Base-by-base conservation (phyloP, 2,329 filamentous ascomycete species). In the Pyricularia pennisetigena region DNA sequence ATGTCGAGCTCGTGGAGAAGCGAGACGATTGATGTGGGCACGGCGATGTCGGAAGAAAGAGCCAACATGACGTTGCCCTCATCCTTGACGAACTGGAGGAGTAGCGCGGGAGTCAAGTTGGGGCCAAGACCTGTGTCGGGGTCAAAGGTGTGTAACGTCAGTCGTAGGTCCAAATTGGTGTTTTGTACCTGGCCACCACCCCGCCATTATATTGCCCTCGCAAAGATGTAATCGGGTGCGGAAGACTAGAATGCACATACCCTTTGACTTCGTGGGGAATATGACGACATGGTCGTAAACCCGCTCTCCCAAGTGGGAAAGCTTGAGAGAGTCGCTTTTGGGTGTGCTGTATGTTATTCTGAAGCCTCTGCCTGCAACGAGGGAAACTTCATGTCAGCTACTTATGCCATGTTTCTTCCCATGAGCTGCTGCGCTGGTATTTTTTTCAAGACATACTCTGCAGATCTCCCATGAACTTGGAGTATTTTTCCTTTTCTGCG, bases 261-360 rank as follows among this genome's bases (percentile, higher is more conserved):
- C 94, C 86, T 99, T 99, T 35, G 92, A 88, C 80, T 94, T 97
- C 70, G 90, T 88, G 67, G 95, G 95, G 71, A 98, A 87, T 73
- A 99, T 85, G 71, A 98, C 79, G 72, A 98, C 82, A 80, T 99
- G 94, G 80, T 98, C 94, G 80, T 94, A 98, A 71, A 87, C 88
- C 78, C 91, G 88, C 81, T 95, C 92, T 76, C 94, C 95, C 71
- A 95, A 88, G 76, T 88, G 84, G 82, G 97, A 97, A 72, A 99
- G 84, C 67, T 87, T 85, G 74, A 98, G 81, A 66, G 84, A 83
- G 67, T 93, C 87, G 77, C 87, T 91, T 81, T 95, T 95, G 70
- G 93, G 92, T 8, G 93, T 93, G 78, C 94, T 88, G 77, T 93
- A 94, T 54, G 86, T 85, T 73, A 97, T 83, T 70, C 90, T 82